Evolutionary conservation across 768 basidiomycete genomes (phyloP).

Genomic region (Tephrocybe sp.): DNA sequence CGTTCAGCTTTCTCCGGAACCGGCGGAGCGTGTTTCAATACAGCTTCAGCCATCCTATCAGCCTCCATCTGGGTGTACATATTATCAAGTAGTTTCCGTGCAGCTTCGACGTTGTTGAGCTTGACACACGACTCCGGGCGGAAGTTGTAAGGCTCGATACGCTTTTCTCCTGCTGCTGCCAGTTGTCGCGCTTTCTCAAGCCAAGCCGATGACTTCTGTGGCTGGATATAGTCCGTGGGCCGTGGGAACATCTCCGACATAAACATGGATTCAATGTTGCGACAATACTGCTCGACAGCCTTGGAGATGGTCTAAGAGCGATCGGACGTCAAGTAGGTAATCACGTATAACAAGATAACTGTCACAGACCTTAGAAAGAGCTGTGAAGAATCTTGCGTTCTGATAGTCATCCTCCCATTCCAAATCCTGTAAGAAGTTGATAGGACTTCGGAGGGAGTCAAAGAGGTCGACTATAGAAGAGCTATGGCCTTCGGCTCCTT

Average conservation of each 20-base stretch:
- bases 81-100: constrained; percentile 85
- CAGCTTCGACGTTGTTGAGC: constrained; percentile 94
- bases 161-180: constrained; percentile 78
- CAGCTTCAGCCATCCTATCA: constrained; percentile 73
- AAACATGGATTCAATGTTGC: constrained; percentile 83
- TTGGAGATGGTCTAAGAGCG: constrained; percentile 77
- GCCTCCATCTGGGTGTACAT: constrained; percentile 92
- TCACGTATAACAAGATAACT: neutral
- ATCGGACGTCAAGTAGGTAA: neutral
- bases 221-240: constrained; percentile 72
- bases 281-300: constrained; percentile 89
- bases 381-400: constrained; percentile 86
- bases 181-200: constrained; percentile 82
- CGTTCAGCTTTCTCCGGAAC: constrained; percentile 68
- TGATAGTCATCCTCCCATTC: constrained; percentile 92
- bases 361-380: constrained; percentile 68
- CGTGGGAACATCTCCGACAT: constrained; percentile 94
- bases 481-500: constrained; percentile 80
- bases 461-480: constrained; percentile 98
- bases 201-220: constrained; percentile 86
- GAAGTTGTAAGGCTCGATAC: constrained; percentile 94
- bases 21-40: constrained; percentile 58
- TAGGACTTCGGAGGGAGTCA: constrained; percentile 88
- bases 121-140: constrained; percentile 92
- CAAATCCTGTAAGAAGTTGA: constrained; percentile 82